Evolutionary conservation across 2,329 filamentous ascomycete species (phyloP), one percentile per base, ranked within the genome.

Genomic region (Myriosclerotinia scirpicola): DNA sequence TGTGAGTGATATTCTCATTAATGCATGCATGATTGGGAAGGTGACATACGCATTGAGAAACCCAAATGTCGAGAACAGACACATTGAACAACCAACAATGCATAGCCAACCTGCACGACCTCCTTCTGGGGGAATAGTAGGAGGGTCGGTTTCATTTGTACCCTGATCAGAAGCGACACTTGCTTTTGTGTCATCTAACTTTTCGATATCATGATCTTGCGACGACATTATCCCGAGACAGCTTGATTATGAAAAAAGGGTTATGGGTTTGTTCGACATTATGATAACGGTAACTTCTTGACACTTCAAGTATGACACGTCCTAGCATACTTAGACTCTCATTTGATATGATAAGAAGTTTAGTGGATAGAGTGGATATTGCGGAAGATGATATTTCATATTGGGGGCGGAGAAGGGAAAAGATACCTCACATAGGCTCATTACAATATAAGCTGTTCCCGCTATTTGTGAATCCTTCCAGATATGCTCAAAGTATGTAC

Each of bases 41-140:
- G n/a, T n/a, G 11, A 7, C 38, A 52, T 66, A 62, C 64, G 40
- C 46, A n/a, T 55, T 62, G 12, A 61, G 55, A n/a, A 66, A 54
- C 1, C 48, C 56, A 40, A 62, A 62, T 12, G 40, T 66, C 12
- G 63, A 30, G 8, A 52, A 65, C 22, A 64, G 42, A 14, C 42
- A 38, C 9, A 65, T 40, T 38, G 40, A 50, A 42, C 44, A 58
- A 12, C 63, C 15, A 34, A 42, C 17, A 22, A 50, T 36, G 5
- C 9, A 40, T 40, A 60, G 15, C 34, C 44, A 52, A 14, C 42
- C 44, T 38, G 20, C 22, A 34, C 14, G 26, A 60, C n/a, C 42
- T 50, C 63, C 53, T 40, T 65, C n/a, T 7, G 54, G 14, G 2
- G 50, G 38, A 11, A 64, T 44, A 1, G 7, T 26, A 12, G 30